phyloP scores from a whole-genome alignment of 257 asterid genomes.

The Fraxinus cuspidata region DNA sequence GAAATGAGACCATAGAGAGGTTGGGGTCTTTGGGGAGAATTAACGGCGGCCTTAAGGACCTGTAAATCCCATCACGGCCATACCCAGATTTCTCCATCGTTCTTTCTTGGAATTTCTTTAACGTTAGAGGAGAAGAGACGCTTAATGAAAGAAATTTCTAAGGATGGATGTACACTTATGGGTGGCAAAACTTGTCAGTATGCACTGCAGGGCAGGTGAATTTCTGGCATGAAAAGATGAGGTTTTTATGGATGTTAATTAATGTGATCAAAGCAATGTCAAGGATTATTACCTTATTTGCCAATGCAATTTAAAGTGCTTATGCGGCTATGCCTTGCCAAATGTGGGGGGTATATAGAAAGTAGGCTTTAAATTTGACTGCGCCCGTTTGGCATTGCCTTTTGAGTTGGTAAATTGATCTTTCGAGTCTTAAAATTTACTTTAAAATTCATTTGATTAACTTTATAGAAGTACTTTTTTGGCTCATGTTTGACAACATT shows the following conservation, averaged over 20 bases:
- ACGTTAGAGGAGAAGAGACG: background rate
- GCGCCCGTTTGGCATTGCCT: too few species aligned
- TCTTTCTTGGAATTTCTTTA: background rate
- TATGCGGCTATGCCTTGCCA: too few species aligned
- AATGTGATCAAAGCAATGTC: too few species aligned
- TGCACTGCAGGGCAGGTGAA: background rate
- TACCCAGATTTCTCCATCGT: slow-evolving; percentile 92
- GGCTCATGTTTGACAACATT: too few species aligned
- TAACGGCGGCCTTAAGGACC: slow-evolving; percentile 70
- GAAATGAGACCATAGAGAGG: slow-evolving; percentile 65
- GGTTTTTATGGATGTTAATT: background rate
- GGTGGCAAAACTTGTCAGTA: background rate
- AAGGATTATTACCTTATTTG: too few species aligned
- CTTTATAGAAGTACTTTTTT: too few species aligned
- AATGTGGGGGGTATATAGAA: too few species aligned
- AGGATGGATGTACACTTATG: background rate
- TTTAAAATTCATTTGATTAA: too few species aligned
- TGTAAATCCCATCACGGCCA: slow-evolving; percentile 81
- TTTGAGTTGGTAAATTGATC: too few species aligned
- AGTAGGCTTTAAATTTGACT: too few species aligned
- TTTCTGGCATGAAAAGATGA: background rate
- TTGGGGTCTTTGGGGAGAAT: slow-evolving; percentile 48
- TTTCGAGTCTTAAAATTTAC: too few species aligned
- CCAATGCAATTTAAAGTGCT: too few species aligned
- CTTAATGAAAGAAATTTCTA: background rate